phyloP scores from a whole-genome alignment of 1,284 basidiomycete genomes.

The Ganoderma leucocontextum region DNA sequence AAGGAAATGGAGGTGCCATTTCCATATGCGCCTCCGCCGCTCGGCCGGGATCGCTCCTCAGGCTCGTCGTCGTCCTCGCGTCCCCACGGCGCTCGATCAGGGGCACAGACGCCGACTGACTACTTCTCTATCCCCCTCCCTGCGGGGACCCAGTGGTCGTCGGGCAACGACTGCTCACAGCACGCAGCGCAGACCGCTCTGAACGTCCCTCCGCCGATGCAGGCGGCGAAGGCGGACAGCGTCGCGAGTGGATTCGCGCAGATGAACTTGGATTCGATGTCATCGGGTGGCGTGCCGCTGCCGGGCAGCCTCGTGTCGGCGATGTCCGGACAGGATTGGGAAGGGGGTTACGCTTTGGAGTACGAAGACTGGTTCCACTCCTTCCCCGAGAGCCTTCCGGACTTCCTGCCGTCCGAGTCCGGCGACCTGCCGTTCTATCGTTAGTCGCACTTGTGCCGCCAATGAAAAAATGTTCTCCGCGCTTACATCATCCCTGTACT shows the following conservation, averaged over 20 bases:
- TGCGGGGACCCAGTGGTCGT: background rate
- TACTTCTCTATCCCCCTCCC: slow-evolving; percentile 16
- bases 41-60: slow-evolving; percentile 20
- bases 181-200: background rate
- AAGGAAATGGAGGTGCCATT: background rate
- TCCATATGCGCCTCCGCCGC: slow-evolving; percentile 8
- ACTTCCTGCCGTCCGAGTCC: slow-evolving; percentile 1
- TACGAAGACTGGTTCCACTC: slow-evolving; percentile 1
- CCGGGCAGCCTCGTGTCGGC: background rate
- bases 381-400: background rate
- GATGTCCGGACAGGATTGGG: slow-evolving; percentile 9
- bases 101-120: slow-evolving; percentile 16
- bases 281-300: slow-evolving; percentile 1
- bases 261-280: background rate
- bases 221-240: background rate
- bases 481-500: background rate
- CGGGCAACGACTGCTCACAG: background rate
- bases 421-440: slow-evolving; percentile 2
- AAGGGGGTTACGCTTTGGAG: background rate
- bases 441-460: background rate
- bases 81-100: slow-evolving; percentile 5
- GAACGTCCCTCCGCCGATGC: background rate
- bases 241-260: background rate
- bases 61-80: slow-evolving; percentile 12
- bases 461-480: background rate